Evolutionary conservation across 2,329 filamentous ascomycete genomes (phyloP).

Genomic region (Cladorrhinum sp.): DNA sequence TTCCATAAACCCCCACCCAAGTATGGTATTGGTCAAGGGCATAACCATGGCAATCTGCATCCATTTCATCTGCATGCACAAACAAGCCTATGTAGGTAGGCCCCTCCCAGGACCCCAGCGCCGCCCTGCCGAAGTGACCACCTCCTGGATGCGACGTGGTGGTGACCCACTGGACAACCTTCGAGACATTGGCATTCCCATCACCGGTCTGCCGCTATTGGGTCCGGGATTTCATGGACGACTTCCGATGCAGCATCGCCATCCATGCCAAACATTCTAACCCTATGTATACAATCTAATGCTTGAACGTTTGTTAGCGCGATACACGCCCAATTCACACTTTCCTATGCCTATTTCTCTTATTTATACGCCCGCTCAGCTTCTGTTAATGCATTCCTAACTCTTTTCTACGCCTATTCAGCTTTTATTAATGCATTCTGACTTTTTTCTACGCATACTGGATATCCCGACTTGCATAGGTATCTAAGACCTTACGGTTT

Average conservation of each 20-base stretch:
- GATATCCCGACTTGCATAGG: too few relatives aligned
- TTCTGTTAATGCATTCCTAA: too few relatives aligned
- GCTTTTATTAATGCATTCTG: too few relatives aligned
- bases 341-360: too few relatives aligned
- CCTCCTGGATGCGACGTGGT: conserved; percentile 17
- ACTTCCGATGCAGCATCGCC: conserved; percentile 6
- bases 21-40: neutral
- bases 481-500: too few relatives aligned
- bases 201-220: neutral
- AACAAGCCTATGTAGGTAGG: too few relatives aligned
- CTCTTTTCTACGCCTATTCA: too few relatives aligned
- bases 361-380: too few relatives aligned
- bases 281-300: too few relatives aligned
- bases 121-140: neutral
- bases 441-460: too few relatives aligned
- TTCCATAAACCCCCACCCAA: neutral
- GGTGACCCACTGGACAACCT: conserved; percentile 10
- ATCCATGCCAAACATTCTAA: neutral
- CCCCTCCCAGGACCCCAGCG: neutral
- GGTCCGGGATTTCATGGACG: conserved; percentile 2
- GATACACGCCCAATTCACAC: too few relatives aligned
- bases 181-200: conserved; percentile 1
- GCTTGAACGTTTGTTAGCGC: too few relatives aligned
- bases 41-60: neutral
- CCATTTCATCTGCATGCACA: conserved; percentile 1